Evolutionary conservation across 352 stramenopile genomes (phyloP).

Genomic region (Pythium dissimile): DNA sequence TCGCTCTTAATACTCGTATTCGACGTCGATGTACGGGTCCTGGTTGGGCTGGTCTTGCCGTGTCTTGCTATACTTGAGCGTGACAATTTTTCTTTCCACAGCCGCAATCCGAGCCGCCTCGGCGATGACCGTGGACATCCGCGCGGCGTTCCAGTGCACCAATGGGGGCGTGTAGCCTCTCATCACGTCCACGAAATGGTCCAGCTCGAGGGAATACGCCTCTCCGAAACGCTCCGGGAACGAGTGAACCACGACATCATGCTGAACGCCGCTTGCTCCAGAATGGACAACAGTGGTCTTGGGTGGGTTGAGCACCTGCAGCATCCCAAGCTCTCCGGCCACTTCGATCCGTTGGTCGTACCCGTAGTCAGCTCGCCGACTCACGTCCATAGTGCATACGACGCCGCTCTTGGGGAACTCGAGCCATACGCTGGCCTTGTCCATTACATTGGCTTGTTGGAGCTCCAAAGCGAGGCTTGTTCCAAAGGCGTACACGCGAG

Average conservation of each 20-base stretch:
- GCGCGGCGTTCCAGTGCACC: conserved; percentile 67
- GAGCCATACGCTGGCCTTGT: conserved; percentile 81
- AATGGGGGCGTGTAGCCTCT: conserved; percentile 30
- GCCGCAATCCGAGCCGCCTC: conserved; percentile 69
- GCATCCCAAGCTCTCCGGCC: conserved; percentile 66
- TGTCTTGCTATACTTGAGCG: conserved; percentile 54
- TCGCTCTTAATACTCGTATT: conserved; percentile 30
- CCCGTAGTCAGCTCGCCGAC: conserved; percentile 80
- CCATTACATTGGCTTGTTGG: conserved; percentile 63
- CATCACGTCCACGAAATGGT: conserved; percentile 77
- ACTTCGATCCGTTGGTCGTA: conserved; percentile 94
- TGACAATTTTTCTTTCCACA: conserved; percentile 60
- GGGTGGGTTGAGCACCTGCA: conserved; percentile 69
- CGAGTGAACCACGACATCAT: conserved; percentile 67
- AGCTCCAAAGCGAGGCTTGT: conserved; percentile 75
- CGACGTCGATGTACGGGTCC: conserved; percentile 51
- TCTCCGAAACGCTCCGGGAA: conserved; percentile 88
- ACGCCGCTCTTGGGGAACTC: conserved; percentile 63
- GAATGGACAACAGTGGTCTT: conserved; percentile 60
- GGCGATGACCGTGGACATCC: conserved; percentile 76
- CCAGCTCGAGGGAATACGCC: conserved; percentile 83
- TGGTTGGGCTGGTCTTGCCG: conserved; percentile 34
- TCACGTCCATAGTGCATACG: conserved; percentile 89
- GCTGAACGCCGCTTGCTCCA: conserved; percentile 44
- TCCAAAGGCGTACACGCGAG: conserved; percentile 80